These are phyloP conservation scores for Candida silvatica DNA, from an alignment of 805 yeast species.

Conservation along the genomic window DNA sequence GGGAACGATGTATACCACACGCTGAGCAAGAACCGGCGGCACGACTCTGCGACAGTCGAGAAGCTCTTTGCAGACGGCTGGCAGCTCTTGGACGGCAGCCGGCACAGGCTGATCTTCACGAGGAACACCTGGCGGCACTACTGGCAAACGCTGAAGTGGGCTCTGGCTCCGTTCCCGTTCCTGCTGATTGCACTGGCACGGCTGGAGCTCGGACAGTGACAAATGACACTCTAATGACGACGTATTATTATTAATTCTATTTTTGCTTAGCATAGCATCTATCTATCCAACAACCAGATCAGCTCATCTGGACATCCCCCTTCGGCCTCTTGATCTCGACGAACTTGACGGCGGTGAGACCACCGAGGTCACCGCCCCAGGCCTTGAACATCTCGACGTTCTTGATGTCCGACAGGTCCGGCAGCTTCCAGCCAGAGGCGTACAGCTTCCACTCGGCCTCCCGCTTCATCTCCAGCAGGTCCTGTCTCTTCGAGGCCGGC, in stretches of 20 bases:
- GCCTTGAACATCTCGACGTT: conserved; percentile 52
- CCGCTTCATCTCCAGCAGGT: conserved; percentile 49
- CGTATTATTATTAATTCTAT: too few species aligned
- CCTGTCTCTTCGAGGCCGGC: conserved; percentile 70
- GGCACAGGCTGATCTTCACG: conserved; percentile 31
- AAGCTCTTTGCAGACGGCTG: conserved; percentile 31
- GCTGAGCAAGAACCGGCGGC: conserved; percentile 22
- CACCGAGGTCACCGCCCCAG: conserved; percentile 85
- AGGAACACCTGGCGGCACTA: conserved; percentile 12
- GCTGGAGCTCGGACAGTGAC: not conserved
- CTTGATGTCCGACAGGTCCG: conserved; percentile 55
- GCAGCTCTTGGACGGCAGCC: conserved; percentile 48
- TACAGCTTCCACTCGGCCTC: conserved; percentile 57
- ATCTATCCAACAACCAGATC: too few species aligned
- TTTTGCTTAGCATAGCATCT: too few species aligned
- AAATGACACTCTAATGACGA: too few species aligned
- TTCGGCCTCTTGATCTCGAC: conserved; percentile 25
- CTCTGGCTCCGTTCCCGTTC: not conserved
- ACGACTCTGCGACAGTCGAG: conserved; percentile 28
- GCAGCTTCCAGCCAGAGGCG: conserved; percentile 59
- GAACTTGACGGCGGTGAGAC: conserved; percentile 54
- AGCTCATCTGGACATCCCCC: too few species aligned
- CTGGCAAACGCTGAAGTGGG: not conserved
- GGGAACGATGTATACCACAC: not conserved
- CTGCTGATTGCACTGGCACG: not conserved